These are phyloP conservation scores for Leucosporidium scottii DNA, from an alignment of 768 basidiomycete genomes.

Conservation along the genomic window DNA sequence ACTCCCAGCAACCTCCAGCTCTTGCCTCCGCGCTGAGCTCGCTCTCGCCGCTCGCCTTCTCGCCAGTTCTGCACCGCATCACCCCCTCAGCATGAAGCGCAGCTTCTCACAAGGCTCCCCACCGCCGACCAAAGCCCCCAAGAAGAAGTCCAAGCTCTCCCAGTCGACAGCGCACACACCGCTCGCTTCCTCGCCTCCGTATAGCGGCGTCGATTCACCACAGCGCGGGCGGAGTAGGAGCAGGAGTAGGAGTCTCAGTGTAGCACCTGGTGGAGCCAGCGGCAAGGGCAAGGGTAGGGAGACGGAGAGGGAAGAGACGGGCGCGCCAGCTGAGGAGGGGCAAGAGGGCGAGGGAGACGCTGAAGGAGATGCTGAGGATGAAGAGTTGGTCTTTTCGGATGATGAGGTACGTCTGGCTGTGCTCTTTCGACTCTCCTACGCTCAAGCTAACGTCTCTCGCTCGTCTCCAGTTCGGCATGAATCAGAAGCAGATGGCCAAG, in stretches of 20 bases:
- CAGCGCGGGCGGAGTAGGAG: not conserved
- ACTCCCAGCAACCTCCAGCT: too few species aligned
- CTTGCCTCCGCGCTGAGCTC: too few species aligned
- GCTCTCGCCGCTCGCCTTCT: too few species aligned
- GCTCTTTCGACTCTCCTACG: not conserved
- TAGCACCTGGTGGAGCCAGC: not conserved
- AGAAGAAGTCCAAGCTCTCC: too few species aligned
- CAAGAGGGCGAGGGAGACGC: not conserved
- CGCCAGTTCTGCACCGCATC: too few species aligned
- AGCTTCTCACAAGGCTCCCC: too few species aligned
- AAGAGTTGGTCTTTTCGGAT: constrained; percentile 24
- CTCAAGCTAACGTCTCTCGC: not conserved
- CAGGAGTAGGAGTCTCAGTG: constrained; percentile 6
- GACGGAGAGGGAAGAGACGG: not conserved
- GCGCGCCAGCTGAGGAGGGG: not conserved
- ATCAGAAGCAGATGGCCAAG: constrained; percentile 24
- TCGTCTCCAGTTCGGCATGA: constrained; percentile 16
- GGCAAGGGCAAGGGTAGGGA: not conserved
- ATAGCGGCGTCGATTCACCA: not conserved
- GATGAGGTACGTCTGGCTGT: constrained; percentile 18
- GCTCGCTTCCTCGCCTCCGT: constrained; percentile 1
- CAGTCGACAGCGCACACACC: not conserved
- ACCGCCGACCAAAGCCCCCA: too few species aligned
- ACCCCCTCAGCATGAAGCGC: too few species aligned
- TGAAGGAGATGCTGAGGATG: constrained; percentile 26